Evolutionary conservation across 805 yeast genomes (phyloP), one percentile per base, ranked within the genome.

Genomic region (Torulaspora franciscae): DNA sequence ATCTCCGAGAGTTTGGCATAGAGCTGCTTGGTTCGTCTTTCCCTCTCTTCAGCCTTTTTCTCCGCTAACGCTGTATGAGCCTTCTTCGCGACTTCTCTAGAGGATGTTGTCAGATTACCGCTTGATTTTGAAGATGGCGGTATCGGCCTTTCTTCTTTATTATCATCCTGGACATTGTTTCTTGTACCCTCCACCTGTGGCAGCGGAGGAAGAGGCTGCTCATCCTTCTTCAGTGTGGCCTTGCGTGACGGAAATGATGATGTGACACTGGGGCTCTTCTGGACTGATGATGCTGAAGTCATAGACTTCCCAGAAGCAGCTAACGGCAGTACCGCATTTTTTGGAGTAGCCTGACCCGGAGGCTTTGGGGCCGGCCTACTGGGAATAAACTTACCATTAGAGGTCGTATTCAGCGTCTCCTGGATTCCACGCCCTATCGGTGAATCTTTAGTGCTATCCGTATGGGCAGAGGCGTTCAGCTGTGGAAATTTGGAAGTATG

Each of bases 1-100:
- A 90, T 90, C 32, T 80, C 78, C 45, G 77, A 73, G 40, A 93
- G 71, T 56, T 80, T 84, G 37, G 79, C 76, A 52, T 86, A 75
- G 11, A 86, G 81, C 57, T 85, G 86, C 40, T 75, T 79, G 54
- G 86, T 88, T 57, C 77, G 77, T 46, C 79, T 76, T 50, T 79
- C 81, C 62, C 87, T 82, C 42, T 85, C 85, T 59, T 87, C 96
- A 39, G 91, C 78, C 56, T 86, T 84, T 60, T 80, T 76, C 52
- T 79, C 85, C 32, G 76, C 85, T 60, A 69, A 78, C 44, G 56
- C 48, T 38, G 61, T 60, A 48, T 59, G 56, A 37, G 65, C 57
- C 55, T 54, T 38, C 50, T 55, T 50, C 37, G 59, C 41, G 40
- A 37, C 43, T 37, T 47, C 53, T 54, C 56, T 32, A 48, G 50